A percentile compares a stretch with the other conserved stretches of the same genome.
phyloP scores from a whole-genome alignment of 306 rosid genomes.

The Rosa rugosa region DNA sequence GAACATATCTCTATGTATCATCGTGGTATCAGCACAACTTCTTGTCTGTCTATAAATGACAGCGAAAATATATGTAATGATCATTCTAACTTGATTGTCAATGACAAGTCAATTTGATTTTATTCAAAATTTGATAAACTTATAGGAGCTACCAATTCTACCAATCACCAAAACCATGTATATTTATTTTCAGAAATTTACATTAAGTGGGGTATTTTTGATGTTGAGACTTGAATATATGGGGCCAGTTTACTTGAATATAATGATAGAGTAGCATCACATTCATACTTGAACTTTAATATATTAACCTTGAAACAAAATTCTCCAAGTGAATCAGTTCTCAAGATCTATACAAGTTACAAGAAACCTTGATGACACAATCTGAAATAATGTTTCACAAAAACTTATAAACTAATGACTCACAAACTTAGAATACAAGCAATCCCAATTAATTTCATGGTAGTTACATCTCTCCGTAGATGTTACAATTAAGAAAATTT shows the following conservation, averaged over 20 bases:
- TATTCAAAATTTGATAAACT: no score
- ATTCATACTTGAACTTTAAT: background rate
- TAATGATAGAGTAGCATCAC: background rate
- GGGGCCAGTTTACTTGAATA: no score
- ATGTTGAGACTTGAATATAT: no score
- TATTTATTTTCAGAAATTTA: no score
- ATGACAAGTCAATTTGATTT: no score
- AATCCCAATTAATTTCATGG: background rate
- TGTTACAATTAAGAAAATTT: background rate
- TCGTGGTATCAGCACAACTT: no score
- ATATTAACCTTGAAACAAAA: background rate
- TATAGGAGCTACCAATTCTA: background rate
- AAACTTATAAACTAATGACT: background rate
- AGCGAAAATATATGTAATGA: no score
- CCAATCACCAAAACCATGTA: background rate
- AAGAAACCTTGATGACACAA: background rate
- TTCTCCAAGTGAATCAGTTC: background rate
- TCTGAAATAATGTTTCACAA: background rate
- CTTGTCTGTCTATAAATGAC: no score
- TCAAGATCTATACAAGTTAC: background rate
- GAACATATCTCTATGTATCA: no score
- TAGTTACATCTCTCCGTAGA: background rate
- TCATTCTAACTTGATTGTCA: no score
- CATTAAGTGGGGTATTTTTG: background rate
- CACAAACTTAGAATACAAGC: background rate